phyloP scores from a whole-genome alignment of 768 basidiomycete species.

The Agrocybe praecox region DNA sequence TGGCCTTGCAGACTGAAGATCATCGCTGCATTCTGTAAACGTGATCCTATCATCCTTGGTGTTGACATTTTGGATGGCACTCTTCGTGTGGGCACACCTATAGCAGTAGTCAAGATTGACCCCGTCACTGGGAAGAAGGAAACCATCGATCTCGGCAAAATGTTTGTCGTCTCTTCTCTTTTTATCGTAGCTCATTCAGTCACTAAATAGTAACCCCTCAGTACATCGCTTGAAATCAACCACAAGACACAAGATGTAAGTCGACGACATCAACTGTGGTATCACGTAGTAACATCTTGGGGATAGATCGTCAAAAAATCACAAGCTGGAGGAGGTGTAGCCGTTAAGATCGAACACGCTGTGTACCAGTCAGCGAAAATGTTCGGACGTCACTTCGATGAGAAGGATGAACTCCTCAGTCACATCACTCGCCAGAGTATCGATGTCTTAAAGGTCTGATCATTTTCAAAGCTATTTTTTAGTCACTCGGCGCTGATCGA shows the following conservation, averaged over 20 bases:
- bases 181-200: constrained; percentile 4
- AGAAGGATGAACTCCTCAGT: constrained; percentile 92
- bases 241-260: constrained; percentile 85
- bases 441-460: constrained; percentile 87
- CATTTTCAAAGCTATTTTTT: background rate
- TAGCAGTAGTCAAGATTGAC: constrained; percentile 95
- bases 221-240: constrained; percentile 96
- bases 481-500: constrained; percentile 2
- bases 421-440: constrained; percentile 92
- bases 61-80: constrained; percentile 95
- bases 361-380: constrained; percentile 94
- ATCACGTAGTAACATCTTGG: background rate
- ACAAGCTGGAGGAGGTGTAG: constrained; percentile 95
- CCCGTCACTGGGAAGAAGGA: constrained; percentile 87
- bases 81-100: constrained; percentile 88
- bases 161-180: constrained; percentile 47
- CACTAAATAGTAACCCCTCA: constrained; percentile 28
- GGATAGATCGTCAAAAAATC: constrained; percentile 86
- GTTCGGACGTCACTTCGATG: constrained; percentile 95
- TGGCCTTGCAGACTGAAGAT: constrained; percentile 96
- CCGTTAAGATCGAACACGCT: constrained; percentile 98
- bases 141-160: constrained; percentile 89
- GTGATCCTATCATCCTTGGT: constrained; percentile 96
- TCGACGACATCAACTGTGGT: constrained; percentile 3
- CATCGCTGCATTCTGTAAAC: constrained; percentile 93